Evolutionary conservation across 2,329 filamentous ascomycete genomes (phyloP), one percentile per base, ranked within the genome.

Genomic region (Sclerotinia trifoliorum): DNA sequence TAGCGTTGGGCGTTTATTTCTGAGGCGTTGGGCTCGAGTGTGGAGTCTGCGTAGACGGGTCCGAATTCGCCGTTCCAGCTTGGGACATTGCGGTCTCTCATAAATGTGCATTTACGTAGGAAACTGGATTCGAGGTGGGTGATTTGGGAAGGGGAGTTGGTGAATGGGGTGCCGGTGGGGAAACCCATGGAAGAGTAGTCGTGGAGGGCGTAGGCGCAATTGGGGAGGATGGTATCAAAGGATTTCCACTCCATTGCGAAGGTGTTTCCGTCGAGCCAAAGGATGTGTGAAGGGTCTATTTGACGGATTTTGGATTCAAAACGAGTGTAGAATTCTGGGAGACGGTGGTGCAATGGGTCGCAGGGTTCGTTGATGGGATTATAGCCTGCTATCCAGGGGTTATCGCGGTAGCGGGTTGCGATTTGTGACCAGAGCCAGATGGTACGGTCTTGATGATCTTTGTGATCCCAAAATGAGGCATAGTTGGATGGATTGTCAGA

Each of bases 41-140:
- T 68, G 42, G 68, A 24, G 69, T 73, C 67, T 2, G 69, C 77
- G 57, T 81, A 82, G 4, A 83, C 80, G 10, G 80, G 80, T 0
- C 81, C 84, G 66, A 83, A 86, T 71, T 86, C 84, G 35, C 82
- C 80, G 68, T 84, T 84, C 82, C 82, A 84, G 66, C 81, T 80
- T 3, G 80, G 79, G 0, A 81, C 78, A 7, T 79, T 77, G 29
- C 78, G 77, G 24, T 77, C 66, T 21, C 78, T 74, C 80, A 82
- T 82, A 71, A 80, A 83, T 67, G 80, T 73, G 0, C 79, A 78
- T 71, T 83, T 83, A 24, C 81, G 78, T 52, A 79, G 72, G 71
- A 81, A 82, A 57, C 78, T 78, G 3, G 69, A 39, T 7, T 78
- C 77, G 0, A 86, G 76, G 48, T 79, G 79, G 0, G 71, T 69